A percentile compares a stretch with the other conserved stretches of the same genome.
phyloP scores from a whole-genome alignment of 225 moss, liverwort and hornwort species.

The Physcomitrium patens region DNA sequence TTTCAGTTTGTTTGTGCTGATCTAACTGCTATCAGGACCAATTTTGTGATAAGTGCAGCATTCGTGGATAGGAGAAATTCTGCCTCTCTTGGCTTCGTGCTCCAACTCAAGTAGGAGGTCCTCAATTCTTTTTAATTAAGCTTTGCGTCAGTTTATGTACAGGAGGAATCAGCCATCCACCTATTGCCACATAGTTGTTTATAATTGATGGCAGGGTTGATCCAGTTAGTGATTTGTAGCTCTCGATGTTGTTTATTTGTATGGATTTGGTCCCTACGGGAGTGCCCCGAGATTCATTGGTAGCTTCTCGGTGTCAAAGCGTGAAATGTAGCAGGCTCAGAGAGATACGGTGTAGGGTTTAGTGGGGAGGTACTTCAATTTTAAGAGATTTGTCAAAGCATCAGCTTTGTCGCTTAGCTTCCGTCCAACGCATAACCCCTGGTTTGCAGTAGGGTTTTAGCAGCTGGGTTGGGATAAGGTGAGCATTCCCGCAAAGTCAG shows the following conservation, averaged over 20 bases:
- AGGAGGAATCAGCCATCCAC: neutral
- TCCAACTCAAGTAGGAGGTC: neutral
- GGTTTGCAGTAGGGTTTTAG: neutral
- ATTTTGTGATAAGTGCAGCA: slow-evolving; percentile 13
- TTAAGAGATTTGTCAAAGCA: neutral
- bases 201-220: neutral
- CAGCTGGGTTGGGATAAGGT: neutral
- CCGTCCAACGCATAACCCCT: neutral
- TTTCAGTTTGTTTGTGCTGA: neutral
- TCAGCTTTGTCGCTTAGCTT: neutral
- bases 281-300: neutral
- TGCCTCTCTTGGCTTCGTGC: neutral
- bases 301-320: neutral
- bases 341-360: neutral
- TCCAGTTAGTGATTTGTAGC: slow-evolving; percentile 12
- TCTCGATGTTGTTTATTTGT: neutral
- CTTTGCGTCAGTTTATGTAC: neutral
- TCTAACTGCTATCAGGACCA: neutral
- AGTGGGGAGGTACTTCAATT: neutral
- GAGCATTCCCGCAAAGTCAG: neutral
- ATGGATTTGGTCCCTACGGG: neutral
- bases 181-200: slow-evolving; percentile 11
- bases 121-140: neutral
- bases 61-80: neutral
- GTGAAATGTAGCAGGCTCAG: neutral